Evolutionary conservation across 2,329 filamentous ascomycete genomes (phyloP), one percentile per base, ranked within the genome.

Genomic region (Diaporthe vaccinii): DNA sequence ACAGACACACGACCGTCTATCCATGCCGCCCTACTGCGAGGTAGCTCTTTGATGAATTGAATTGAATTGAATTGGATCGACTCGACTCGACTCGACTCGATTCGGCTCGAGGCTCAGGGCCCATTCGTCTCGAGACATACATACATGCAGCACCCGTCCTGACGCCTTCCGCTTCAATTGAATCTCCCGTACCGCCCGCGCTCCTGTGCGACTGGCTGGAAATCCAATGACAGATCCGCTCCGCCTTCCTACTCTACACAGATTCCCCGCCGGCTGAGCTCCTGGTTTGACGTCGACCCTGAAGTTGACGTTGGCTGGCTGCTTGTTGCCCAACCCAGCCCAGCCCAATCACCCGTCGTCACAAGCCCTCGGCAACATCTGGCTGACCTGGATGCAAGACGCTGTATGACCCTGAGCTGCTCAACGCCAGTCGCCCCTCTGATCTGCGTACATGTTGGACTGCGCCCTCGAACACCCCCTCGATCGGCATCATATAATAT

Each of bases 191-290:
- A 4, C 46, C 65, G 34, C 46, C 31, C 46, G 62, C 22, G 62
- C n/a, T 20, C 59, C 25, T 9, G 36, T 22, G 22, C 12, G 9
- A 25, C 17, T 17, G 34, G 34, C 65, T 68, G 14, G 65, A 68
- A 39, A 4, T n/a, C 15, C 49, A 41, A 41, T 39, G 41, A 55
- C 65, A 69, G 49, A 39, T 20, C 65, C 65, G 62, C 62, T 67
- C 62, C 44, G 28, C 25, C 65, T 41, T 53, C n/a, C 36, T 41
- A 22, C 49, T 69, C 49, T 49, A 22, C 65, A 55, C 5, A 55
- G 12, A 17, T 41, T 41, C 46, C 65, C 65, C 46, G 46, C 34
- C 46, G 31, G 46, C 65, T 69, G 65, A 69, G 46, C 65, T 69
- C 46, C 34, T 25, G 15, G 15, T 17, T 51, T 68, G 46, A 17